Evolutionary conservation across 306 rosid genomes (phyloP).

Genomic region (Gastrolobium villosum): DNA sequence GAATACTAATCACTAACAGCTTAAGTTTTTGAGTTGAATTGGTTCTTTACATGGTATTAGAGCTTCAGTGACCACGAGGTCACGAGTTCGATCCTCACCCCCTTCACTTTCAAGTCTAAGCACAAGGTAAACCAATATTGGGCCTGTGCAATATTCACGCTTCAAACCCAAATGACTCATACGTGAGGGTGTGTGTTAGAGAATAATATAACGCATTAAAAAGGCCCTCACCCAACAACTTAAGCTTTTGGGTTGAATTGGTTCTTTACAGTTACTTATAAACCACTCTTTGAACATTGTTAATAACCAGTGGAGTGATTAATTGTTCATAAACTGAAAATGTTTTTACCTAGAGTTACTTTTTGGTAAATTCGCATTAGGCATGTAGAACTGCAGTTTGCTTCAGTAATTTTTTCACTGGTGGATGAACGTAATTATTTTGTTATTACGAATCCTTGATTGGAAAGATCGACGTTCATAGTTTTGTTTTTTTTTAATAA

Average conservation of each 20-base stretch:
- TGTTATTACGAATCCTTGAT: constrained; percentile 21
- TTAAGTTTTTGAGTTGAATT: too few relatives aligned
- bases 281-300: constrained; percentile 13
- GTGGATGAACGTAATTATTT: constrained; percentile 10
- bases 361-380: background rate
- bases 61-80: too few relatives aligned
- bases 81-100: too few relatives aligned
- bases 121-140: too few relatives aligned
- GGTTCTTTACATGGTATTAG: too few relatives aligned
- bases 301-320: background rate
- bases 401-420: constrained; percentile 29
- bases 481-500: background rate
- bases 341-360: constrained; percentile 19
- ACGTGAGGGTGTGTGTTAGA: too few relatives aligned
- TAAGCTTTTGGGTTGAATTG: too few relatives aligned
- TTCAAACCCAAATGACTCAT: too few relatives aligned
- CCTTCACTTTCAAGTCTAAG: too few relatives aligned
- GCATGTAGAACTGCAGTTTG: constrained; percentile 29
- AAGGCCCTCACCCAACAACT: too few relatives aligned
- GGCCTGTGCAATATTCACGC: too few relatives aligned
- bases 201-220: too few relatives aligned
- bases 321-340: constrained; percentile 15
- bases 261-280: constrained; percentile 6
- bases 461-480: constrained; percentile 15
- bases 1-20: constrained; percentile 5